phyloP scores from a whole-genome alignment of 345 rosid species.

The Syzygium aqueum region DNA sequence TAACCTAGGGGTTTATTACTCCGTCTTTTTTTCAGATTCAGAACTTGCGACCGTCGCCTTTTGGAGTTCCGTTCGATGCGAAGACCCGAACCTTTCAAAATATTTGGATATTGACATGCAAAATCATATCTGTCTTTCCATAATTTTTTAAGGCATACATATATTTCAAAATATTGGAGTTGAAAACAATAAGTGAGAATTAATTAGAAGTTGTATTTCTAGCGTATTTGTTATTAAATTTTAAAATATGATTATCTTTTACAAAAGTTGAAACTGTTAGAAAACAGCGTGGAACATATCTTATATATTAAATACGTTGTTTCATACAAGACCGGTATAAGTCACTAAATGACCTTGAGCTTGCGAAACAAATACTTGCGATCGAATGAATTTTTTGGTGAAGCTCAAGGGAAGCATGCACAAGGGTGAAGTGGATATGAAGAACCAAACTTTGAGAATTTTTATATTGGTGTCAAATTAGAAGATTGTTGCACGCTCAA shows the following conservation, averaged over 20 bases:
- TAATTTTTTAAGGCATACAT: neutral
- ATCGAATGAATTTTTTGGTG: neutral
- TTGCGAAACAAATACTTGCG: neutral
- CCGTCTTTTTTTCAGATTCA: neutral
- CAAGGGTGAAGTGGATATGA: too few species aligned
- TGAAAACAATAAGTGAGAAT: neutral
- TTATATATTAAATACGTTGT: neutral
- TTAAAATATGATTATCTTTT: neutral
- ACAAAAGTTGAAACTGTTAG: neutral
- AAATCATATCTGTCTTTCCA: neutral
- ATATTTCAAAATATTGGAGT: neutral
- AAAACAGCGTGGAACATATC: neutral
- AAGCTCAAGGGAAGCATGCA: too few species aligned
- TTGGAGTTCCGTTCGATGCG: neutral
- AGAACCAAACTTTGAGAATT: accelerated
- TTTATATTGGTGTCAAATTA: neutral
- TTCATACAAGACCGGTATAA: neutral
- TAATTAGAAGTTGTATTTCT: neutral
- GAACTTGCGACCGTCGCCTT: neutral
- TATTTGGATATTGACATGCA: neutral
- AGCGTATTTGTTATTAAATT: neutral
- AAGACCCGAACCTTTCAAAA: neutral
- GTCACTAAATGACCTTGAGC: neutral
- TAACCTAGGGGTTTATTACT: neutral
- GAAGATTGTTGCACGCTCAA: neutral